These are phyloP conservation scores for Pogostemon cablin DNA, from an alignment of 257 asterid species.

Conservation along the genomic window DNA sequence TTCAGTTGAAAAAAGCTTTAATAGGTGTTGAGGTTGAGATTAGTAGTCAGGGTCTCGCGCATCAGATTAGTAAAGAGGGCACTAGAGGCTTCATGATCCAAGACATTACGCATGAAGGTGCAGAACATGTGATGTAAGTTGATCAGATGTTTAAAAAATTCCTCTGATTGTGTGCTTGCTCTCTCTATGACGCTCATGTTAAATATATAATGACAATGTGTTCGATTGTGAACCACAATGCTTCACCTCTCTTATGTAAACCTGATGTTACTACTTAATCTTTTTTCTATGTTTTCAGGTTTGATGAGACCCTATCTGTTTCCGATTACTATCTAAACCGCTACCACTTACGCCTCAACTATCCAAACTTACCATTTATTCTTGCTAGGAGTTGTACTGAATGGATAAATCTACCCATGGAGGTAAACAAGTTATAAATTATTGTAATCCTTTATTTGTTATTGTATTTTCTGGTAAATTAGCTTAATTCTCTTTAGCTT, in stretches of 20 bases:
- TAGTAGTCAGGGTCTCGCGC: conserved; percentile 32
- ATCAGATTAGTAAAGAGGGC: too few species aligned
- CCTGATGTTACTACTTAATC: too few species aligned
- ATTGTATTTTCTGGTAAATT: background rate
- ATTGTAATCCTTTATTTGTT: background rate
- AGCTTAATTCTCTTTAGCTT: conserved; percentile 40
- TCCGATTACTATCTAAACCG: conserved; percentile 51
- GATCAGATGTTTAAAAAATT: background rate
- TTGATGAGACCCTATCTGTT: conserved; percentile 54
- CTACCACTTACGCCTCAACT: conserved; percentile 41
- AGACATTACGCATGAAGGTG: conserved; percentile 45
- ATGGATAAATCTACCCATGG: conserved; percentile 77
- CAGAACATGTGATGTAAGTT: conserved; percentile 50
- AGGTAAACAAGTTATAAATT: conserved; percentile 51
- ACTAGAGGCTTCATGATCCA: conserved; percentile 49
- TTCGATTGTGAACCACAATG: too few species aligned
- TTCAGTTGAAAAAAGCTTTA: conserved; percentile 55
- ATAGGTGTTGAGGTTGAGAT: conserved; percentile 58
- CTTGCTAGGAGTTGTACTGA: conserved; percentile 60
- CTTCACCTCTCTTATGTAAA: too few species aligned
- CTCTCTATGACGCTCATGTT: too few species aligned
- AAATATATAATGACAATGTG: too few species aligned
- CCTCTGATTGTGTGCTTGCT: background rate
- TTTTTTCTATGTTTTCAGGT: conserved; percentile 43
- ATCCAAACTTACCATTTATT: conserved; percentile 64